phyloP scores from a whole-genome alignment of 805 yeast species.

The Lipomyces sp. region DNA sequence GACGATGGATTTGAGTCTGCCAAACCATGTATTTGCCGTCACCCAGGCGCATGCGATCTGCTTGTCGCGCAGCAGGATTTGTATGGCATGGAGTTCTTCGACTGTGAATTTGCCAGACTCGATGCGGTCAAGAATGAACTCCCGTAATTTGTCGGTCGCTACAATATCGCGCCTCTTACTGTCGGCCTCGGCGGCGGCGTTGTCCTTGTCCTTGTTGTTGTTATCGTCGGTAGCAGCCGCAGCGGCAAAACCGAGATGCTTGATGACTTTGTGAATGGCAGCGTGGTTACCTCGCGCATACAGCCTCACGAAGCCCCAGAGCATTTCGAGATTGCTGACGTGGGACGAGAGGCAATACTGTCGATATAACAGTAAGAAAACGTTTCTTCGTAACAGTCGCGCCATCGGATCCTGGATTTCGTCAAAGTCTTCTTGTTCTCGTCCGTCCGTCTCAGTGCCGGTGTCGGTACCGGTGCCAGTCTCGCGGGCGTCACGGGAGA shows the following conservation, averaged over 20 bases:
- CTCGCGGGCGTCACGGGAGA: slow-evolving; percentile 14
- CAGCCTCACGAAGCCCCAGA: slow-evolving; percentile 34
- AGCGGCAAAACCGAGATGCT: slow-evolving; percentile 13
- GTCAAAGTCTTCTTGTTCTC: slow-evolving; percentile 4
- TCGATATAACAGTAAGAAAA: slow-evolving; percentile 23
- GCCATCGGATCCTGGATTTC: slow-evolving; percentile 16
- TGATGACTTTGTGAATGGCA: slow-evolving; percentile 10
- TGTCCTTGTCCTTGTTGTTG: not conserved
- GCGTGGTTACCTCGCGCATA: slow-evolving; percentile 24
- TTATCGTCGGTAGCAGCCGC: not conserved
- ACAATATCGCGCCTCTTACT: not conserved
- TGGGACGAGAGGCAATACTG: slow-evolving; percentile 17
- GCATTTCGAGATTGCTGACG: slow-evolving; percentile 28
- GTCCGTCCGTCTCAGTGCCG: not conserved
- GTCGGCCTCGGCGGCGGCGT: not conserved
- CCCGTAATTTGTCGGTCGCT: slow-evolving; percentile 6
- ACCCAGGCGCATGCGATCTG: slow-evolving; percentile 22
- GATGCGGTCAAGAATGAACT: slow-evolving; percentile 19
- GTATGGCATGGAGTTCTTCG: slow-evolving; percentile 25
- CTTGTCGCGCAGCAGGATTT: slow-evolving; percentile 15
- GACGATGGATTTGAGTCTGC: slow-evolving; percentile 11
- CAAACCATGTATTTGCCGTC: slow-evolving; percentile 13
- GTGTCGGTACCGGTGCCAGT: too few relatives aligned
- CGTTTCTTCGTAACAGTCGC: slow-evolving; percentile 16
- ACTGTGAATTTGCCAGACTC: slow-evolving; percentile 14